Base-by-base conservation (phyloP, 306 rosid genomes). In the Prunus persica region DNA sequence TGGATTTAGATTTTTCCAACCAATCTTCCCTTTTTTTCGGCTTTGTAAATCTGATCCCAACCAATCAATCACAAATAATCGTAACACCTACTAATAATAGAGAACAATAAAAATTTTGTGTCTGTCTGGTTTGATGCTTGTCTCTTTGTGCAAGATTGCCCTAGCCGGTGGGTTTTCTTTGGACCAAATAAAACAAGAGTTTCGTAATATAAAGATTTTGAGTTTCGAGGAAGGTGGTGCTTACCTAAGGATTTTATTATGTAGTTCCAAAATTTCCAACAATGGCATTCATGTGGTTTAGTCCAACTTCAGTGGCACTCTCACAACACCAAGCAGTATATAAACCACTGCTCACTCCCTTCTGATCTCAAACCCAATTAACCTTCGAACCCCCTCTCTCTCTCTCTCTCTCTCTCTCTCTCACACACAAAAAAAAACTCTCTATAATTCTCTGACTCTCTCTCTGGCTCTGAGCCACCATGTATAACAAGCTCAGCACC, bases 211-310 rank as follows among this genome's bases (percentile, higher is more conserved):
- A 11, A 0, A 14, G 30, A 22, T 24, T 13, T 58, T 58, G 13
- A 24, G 1, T 22, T 72, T 72, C 66, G 66, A 14, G 66, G 76
- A 72, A 55, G 66, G 54, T 22, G 24, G 24, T 7, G n/a, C 12
- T 19, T 27, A 6, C 20, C 19, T 0, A 54, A 54, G 51, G 65
- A 27, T 38, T 32, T 5, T 32, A 32, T 32, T 32, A 32, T 32
- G 54, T 51, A 30, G 1, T 24, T 58, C 67, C 51, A 82, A 61
- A 45, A 14, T 77, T 62, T 81, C 64, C 18, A 71, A 5, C 11
- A 34, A 83, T 91, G 93, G 87, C 84, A 88, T 72, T 72, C 27
- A 38, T 67, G 91, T 89, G 56, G 57, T 85, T 86, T 60, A 25
- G 32, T 0, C 5, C 27, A 67, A 82, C 34, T 2, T 67, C 55